Evolutionary conservation across 805 yeast genomes (phyloP), one percentile per base, ranked within the genome.

Genomic region (Wickerhamiella alocasiicola): DNA sequence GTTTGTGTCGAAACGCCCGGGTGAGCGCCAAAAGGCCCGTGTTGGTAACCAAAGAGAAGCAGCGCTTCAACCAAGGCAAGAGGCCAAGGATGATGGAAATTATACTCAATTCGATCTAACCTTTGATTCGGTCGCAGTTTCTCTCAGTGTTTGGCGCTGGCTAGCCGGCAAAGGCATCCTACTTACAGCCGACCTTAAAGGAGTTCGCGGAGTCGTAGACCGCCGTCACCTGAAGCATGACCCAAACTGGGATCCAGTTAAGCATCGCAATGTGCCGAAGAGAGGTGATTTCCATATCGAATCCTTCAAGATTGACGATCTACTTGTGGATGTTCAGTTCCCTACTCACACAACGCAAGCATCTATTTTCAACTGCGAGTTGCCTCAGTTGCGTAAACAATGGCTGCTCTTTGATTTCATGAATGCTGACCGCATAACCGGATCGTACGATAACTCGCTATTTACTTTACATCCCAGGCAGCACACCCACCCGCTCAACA

Each of bases 201-300:
- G 98, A 0, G 61, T 91, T 38, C 68, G 98, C 44, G 99, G 99
- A 2, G 81, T 87, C 1, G 79, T 88, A 11, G 99, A 91, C 57
- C 69, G 99, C 48, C 75, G 93, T 0, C 88, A 81, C 57, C 91
- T 91, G 15, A 62, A 61, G 41, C 85, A 94, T 94, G 74, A 73
- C 43, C 77, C 79, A 3, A 72, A 77, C 35, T 94, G 82, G 54
- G 87, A 79, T 51, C 87, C 97, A 2, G 70, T 83, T 20, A 76
- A 80, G 53, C 84, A 83, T 60, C 74, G 53, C 29, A 80, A 83
- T 54, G 58, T 75, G 31, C 72, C 78, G 45, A 68, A 66, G 42
- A 85, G 87, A 0, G 97, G 96, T 6, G 98, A 91, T 61, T 88
- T 93, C 66, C 95, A 91, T 57, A 74, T 88, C 53, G 87, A 81